Base-by-base conservation (phyloP, 2,329 filamentous ascomycete species). In the Dendryphion nanum region DNA sequence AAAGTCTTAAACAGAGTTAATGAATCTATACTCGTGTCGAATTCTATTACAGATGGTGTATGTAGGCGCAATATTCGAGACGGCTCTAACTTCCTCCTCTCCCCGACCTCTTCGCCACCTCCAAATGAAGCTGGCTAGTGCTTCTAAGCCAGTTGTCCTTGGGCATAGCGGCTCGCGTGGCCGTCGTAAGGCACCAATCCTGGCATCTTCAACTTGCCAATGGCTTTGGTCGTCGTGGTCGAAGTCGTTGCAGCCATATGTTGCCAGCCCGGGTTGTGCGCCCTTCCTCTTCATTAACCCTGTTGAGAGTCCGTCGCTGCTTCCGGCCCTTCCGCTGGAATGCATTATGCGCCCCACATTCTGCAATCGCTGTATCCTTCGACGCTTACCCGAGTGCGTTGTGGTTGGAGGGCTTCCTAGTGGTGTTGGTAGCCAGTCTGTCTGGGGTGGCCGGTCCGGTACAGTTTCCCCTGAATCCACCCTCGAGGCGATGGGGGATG, bases 1-100 rank as follows among this genome's bases (percentile, higher is more conserved):
- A 26, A 26, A 26, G 23, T 26, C 23, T 26, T 26, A 26, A 26
- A 26, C 23, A 26, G 23, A 26, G 23, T 26, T 26, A 26, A 26
- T 26, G 23, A 26, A 26, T 26, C 23, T 26, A 26, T 26, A 26
- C 23, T 26, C 23, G 23, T 26, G 23, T 26, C 23, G 23, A 26
- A 26, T 26, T 26, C 23, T 26, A 26, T 26, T 26, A 26, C 23
- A 26, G 23, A 26, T 26, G 23, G n/a, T n/a, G n/a, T n/a, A n/a
- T n/a, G n/a, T n/a, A n/a, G n/a, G n/a, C n/a, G n/a, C n/a, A n/a
- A n/a, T n/a, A n/a, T n/a, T n/a, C n/a, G n/a, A n/a, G n/a, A n/a
- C n/a, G n/a, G n/a, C n/a, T n/a, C n/a, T n/a, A n/a, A n/a, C n/a
- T n/a, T n/a, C n/a, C n/a, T n/a, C n/a, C n/a, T n/a, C n/a, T n/a